A percentile compares a stretch with the other conserved stretches of the same genome.
Evolutionary conservation across 108 stramenopile genomes (phyloP).

Genomic region (Nitzschia sp.): DNA sequence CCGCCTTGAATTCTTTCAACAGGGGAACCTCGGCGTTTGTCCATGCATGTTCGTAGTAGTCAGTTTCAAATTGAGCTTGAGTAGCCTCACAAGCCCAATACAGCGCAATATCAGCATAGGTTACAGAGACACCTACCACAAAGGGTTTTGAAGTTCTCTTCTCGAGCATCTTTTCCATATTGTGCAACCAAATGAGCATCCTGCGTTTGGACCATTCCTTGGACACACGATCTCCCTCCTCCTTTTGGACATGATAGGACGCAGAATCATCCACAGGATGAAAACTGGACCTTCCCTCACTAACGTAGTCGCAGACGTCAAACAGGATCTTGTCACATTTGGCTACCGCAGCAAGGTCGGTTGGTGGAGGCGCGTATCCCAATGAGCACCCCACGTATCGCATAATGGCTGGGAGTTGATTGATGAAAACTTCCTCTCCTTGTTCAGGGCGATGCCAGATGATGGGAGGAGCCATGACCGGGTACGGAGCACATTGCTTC

Average conservation of each 20-base stretch:
- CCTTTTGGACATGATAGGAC: constrained; percentile 45
- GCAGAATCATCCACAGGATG: constrained; percentile 37
- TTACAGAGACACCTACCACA: constrained; percentile 36
- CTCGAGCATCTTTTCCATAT: constrained; percentile 38
- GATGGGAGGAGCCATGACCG: constrained; percentile 32
- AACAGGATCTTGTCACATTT: constrained; percentile 13
- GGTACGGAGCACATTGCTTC: too few species aligned
- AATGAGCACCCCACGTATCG: constrained; percentile 31
- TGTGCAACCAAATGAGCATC: constrained; percentile 30
- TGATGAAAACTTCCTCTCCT: constrained; percentile 38
- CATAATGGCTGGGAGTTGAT: constrained; percentile 42
- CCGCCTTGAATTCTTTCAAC: constrained; percentile 36
- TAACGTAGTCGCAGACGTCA: constrained; percentile 38
- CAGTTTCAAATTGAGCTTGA: constrained; percentile 38
- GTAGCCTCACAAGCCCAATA: constrained; percentile 43
- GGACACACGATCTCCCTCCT: constrained; percentile 40
- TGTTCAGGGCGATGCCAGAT: constrained; percentile 41
- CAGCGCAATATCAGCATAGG: constrained; percentile 42
- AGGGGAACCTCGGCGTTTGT: constrained; percentile 16
- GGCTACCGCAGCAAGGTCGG: constrained; percentile 27
- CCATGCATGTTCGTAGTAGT: constrained; percentile 40
- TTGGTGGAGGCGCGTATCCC: constrained; percentile 33
- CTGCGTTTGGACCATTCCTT: constrained; percentile 28
- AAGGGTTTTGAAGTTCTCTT: constrained; percentile 17
- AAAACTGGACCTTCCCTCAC: constrained; percentile 39